Evolutionary conservation across 768 basidiomycete genomes (phyloP), one percentile per base, ranked within the genome.

Genomic region (Roridomyces roridus): DNA sequence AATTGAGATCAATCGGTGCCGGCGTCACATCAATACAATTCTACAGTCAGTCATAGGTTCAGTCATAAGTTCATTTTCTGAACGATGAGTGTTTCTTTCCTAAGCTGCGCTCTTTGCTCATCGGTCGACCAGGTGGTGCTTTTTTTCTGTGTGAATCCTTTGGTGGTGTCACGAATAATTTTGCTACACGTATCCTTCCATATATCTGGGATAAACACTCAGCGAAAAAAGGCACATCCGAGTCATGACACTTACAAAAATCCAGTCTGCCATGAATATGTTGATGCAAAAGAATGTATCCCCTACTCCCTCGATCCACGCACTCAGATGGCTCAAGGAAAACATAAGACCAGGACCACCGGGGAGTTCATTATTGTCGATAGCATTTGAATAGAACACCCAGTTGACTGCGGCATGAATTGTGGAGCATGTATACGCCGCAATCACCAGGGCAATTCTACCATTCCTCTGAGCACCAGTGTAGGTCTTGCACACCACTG

Each of bases 241-340:
- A n/a, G n/a, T n/a, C n/a, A n/a, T n/a, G n/a, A n/a, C n/a, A 49
- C 55, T 41, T 21, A 57, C 55, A 26, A 57, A 57, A 14, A 57
- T 31, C 28, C 48, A 50, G 21, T 56, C 55, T 2, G 48, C 35
- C 31, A 51, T 18, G 24, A 57, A 51, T 5, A 51, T 51, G 18
- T 57, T 57, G 18, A 51, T 28, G 14, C 47, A 50, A 11, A 56
- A 56, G 34, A 57, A 57, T 8, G 48, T 45, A 17, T 57, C 55
- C 2, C 42, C 55, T 9, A 23, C 26, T 28, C 24, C 55, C 8
- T 50, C 48, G 5, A 57, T 15, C 55, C 55, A 57, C 7, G n/a
- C 55, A 4, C 11, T 3, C 24, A 57, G 31, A 18, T 51, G 55
- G 0, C 48, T 57, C 4, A 57, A 23, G 18, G 55, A 57, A 36